A percentile compares a stretch with the other conserved stretches of the same genome.
These are phyloP conservation scores for Sarcodon aspratus DNA, from an alignment of 768 basidiomycete genomes.

Conservation along the genomic window DNA sequence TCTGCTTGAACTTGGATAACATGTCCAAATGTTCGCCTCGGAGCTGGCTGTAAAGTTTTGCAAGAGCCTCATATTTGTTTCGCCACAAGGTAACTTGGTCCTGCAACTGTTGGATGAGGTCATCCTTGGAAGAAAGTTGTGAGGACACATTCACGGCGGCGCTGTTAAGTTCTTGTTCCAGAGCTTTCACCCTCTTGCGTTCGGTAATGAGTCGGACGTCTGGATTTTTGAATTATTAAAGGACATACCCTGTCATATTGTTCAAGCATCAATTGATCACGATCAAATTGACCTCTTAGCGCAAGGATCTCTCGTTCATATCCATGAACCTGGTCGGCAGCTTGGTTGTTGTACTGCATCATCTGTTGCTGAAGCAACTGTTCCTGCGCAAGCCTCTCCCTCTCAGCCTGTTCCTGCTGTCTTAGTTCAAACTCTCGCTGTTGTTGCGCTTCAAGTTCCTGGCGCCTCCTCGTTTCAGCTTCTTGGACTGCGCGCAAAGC, in stretches of 20 bases:
- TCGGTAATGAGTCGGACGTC: conserved; percentile 4
- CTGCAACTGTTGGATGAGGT: conserved; percentile 89
- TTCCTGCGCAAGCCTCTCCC: conserved; percentile 82
- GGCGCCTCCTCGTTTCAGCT: conserved; percentile 70
- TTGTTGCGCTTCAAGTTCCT: conserved; percentile 67
- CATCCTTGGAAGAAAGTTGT: conserved; percentile 88
- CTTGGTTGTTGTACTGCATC: conserved; percentile 69
- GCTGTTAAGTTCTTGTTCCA: conserved; percentile 80
- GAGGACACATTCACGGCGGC: conserved; percentile 68
- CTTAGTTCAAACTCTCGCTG: conserved; percentile 85
- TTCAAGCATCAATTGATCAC: conserved; percentile 94
- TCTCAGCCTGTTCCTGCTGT: conserved; percentile 79
- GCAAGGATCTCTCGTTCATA: conserved; percentile 84
- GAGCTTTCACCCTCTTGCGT: conserved; percentile 81
- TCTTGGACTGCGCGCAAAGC: conserved; percentile 74
- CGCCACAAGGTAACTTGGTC: conserved; percentile 96
- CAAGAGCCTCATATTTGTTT: conserved; percentile 97
- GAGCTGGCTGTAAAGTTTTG: conserved; percentile 96
- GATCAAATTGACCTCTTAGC: conserved; percentile 94
- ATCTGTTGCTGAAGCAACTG: conserved; percentile 77
- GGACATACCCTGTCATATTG: conserved; percentile 85
- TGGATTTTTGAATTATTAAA: background rate
- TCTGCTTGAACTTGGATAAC: conserved; percentile 91
- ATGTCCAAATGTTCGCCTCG: conserved; percentile 96
- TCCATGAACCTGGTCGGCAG: conserved; percentile 65